A percentile compares a stretch with the other conserved stretches of the same genome.
Evolutionary conservation across 805 yeast species (phyloP).

Genomic region (Saccharomycopsis sp.): DNA sequence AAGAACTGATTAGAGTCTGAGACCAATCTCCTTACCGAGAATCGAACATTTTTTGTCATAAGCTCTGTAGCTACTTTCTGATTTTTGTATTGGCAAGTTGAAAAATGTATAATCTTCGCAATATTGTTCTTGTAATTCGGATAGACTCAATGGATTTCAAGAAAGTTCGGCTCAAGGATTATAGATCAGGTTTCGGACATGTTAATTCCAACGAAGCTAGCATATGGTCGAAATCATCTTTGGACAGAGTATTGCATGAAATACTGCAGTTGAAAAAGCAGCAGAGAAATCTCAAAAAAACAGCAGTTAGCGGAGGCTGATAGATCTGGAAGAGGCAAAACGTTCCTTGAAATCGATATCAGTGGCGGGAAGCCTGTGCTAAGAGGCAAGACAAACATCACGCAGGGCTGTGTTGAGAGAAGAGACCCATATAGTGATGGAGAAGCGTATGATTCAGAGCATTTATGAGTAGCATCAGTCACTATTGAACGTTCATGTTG

Average conservation of each 20-base stretch:
- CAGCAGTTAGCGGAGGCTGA: constrained; percentile 52
- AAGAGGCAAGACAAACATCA: constrained; percentile 36
- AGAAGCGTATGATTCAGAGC: constrained; percentile 29
- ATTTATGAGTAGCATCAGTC: no score
- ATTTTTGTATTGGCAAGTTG: no score
- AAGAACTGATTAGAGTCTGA: constrained; percentile 9
- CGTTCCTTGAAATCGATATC: constrained; percentile 70
- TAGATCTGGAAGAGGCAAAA: constrained; percentile 66
- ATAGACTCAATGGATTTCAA: constrained; percentile 72
- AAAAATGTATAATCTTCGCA: no score
- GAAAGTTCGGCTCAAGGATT: constrained; percentile 78
- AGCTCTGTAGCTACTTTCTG: no score
- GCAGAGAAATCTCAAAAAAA: constrained; percentile 63
- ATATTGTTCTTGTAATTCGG: no score
- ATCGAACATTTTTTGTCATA: constrained; percentile 10
- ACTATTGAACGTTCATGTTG: no score
- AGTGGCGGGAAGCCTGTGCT: constrained; percentile 72
- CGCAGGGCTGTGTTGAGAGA: background rate
- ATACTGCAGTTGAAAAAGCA: constrained; percentile 83
- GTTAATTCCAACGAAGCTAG: constrained; percentile 45
- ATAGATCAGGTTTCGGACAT: constrained; percentile 89
- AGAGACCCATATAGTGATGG: constrained; percentile 23
- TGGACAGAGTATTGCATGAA: constrained; percentile 77
- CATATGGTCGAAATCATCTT: constrained; percentile 75
- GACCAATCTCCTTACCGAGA: constrained; percentile 22